A percentile compares a stretch with the other conserved stretches of the same genome.
phyloP scores from a whole-genome alignment of 208 protist genomes.

The Leishmania mexicana region DNA sequence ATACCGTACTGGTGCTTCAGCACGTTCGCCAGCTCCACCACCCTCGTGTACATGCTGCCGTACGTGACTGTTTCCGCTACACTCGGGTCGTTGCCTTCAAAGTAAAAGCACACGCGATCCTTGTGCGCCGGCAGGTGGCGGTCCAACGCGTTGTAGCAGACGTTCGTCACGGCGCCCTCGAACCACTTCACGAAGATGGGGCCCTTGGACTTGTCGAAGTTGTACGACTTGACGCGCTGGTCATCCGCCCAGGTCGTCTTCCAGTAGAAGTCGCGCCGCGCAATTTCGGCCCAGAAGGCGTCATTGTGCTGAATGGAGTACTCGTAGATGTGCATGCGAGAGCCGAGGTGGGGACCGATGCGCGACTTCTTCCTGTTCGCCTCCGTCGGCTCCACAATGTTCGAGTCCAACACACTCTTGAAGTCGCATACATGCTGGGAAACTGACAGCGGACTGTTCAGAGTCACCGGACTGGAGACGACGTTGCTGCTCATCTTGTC shows the following conservation, averaged over 20 bases:
- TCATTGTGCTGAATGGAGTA: conserved; percentile 64
- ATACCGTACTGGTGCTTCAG: conserved; percentile 88
- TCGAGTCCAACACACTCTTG: conserved; percentile 14
- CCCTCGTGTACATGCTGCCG: conserved; percentile 76
- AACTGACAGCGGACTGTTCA: conserved; percentile 18
- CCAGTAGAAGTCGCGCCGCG: conserved; percentile 75
- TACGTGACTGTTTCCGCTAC: conserved; percentile 78
- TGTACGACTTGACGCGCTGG: conserved; percentile 65
- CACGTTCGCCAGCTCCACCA: conserved; percentile 90
- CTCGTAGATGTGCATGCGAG: conserved; percentile 67
- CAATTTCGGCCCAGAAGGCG: conserved; percentile 69
- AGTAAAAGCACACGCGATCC: conserved; percentile 87
- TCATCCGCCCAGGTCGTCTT: conserved; percentile 63
- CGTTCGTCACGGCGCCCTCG: conserved; percentile 71
- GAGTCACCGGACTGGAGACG: conserved; percentile 19
- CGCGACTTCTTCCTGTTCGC: conserved; percentile 36
- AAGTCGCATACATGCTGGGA: conserved; percentile 46
- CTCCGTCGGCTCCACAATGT: conserved; percentile 22
- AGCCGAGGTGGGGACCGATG: conserved; percentile 49
- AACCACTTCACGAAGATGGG: conserved; percentile 85
- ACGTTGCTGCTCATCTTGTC: conserved; percentile 4
- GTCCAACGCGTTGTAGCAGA: conserved; percentile 93
- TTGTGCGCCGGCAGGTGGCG: conserved; percentile 69
- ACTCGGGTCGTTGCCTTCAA: conserved; percentile 84
- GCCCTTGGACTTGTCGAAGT: conserved; percentile 80